A percentile compares a stretch with the other conserved stretches of the same genome.
These are phyloP conservation scores for Kuraishia cidri DNA, from an alignment of 805 yeast genomes.

Conservation along the genomic window DNA sequence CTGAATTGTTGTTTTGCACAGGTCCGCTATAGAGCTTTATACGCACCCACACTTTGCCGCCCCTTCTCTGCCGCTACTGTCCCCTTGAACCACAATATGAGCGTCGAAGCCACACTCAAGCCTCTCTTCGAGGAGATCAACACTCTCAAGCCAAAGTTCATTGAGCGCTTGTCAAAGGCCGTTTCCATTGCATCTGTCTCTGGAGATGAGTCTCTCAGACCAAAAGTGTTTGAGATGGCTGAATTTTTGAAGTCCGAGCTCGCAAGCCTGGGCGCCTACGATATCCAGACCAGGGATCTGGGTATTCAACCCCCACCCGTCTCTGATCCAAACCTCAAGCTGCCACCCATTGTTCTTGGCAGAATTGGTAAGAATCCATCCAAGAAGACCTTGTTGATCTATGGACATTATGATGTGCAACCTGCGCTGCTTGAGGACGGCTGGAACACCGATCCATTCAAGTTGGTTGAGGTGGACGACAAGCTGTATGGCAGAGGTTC, in stretches of 20 bases:
- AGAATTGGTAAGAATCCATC: slow-evolving; percentile 74
- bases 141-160: slow-evolving; percentile 66
- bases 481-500: slow-evolving; percentile 88
- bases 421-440: slow-evolving; percentile 93
- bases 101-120: slow-evolving; percentile 17
- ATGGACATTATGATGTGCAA: slow-evolving; percentile 98
- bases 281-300: slow-evolving; percentile 71
- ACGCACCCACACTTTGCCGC: neutral
- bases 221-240: slow-evolving; percentile 85
- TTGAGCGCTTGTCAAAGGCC: slow-evolving; percentile 68
- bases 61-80: too few species aligned
- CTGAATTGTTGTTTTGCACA: too few species aligned
- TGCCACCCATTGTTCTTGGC: slow-evolving; percentile 95
- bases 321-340: slow-evolving; percentile 49
- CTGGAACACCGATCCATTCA: slow-evolving; percentile 91
- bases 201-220: slow-evolving; percentile 81
- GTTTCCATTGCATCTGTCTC: slow-evolving; percentile 94
- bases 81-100: slow-evolving; percentile 10
- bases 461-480: slow-evolving; percentile 57
- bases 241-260: slow-evolving; percentile 69
- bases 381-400: slow-evolving; percentile 84
- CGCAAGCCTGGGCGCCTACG: slow-evolving; percentile 65
- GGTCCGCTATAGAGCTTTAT: neutral
- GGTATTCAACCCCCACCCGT: slow-evolving; percentile 94
- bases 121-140: slow-evolving; percentile 54